These are phyloP conservation scores for Cephalotrichum gorgonifer DNA, from an alignment of 2,329 filamentous ascomycete genomes.

Conservation along the genomic window DNA sequence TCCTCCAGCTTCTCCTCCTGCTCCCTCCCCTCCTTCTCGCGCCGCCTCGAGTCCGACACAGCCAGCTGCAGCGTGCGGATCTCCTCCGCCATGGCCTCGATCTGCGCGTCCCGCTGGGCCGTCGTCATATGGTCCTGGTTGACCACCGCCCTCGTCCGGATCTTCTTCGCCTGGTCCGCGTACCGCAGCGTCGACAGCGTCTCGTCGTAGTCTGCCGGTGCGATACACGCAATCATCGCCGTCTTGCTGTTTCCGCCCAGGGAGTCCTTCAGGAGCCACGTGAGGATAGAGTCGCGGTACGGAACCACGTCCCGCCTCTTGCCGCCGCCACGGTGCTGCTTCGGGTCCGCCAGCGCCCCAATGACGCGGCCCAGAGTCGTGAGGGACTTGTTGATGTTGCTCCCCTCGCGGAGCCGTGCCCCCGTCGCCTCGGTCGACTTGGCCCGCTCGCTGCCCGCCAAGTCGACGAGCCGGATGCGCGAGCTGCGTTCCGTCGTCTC, in stretches of 20 bases:
- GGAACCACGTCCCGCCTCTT: constrained; percentile 64
- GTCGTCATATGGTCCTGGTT: constrained; percentile 92
- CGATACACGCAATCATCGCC: constrained; percentile 97
- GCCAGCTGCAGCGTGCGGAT: constrained; percentile 78
- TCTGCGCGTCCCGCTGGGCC: constrained; percentile 89
- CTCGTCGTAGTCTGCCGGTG: constrained; percentile 92
- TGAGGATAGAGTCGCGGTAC: constrained; percentile 79
- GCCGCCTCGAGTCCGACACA: constrained; percentile 52
- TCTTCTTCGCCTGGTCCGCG: constrained; percentile 94
- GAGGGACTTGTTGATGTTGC: constrained; percentile 98
- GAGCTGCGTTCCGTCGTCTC: constrained; percentile 93
- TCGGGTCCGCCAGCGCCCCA: constrained; percentile 70
- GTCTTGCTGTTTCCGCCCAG: constrained; percentile 96
- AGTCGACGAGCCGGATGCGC: constrained; percentile 86
- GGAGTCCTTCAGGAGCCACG: constrained; percentile 88
- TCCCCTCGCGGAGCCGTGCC: constrained; percentile 80
- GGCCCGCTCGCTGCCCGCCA: constrained; percentile 89
- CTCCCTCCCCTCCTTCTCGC: constrained; percentile 66
- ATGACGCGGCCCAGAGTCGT: constrained; percentile 94
- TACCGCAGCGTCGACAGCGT: constrained; percentile 93
- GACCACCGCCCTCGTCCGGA: constrained; percentile 85
- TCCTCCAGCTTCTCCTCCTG: constrained; percentile 83
- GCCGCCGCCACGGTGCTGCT: constrained; percentile 35
- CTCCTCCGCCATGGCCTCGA: constrained; percentile 88
- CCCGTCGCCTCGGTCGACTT: constrained; percentile 94